A percentile compares a stretch with the other conserved stretches of the same genome.
phyloP scores from a whole-genome alignment of 768 basidiomycete species.

The Mycena galopus region DNA sequence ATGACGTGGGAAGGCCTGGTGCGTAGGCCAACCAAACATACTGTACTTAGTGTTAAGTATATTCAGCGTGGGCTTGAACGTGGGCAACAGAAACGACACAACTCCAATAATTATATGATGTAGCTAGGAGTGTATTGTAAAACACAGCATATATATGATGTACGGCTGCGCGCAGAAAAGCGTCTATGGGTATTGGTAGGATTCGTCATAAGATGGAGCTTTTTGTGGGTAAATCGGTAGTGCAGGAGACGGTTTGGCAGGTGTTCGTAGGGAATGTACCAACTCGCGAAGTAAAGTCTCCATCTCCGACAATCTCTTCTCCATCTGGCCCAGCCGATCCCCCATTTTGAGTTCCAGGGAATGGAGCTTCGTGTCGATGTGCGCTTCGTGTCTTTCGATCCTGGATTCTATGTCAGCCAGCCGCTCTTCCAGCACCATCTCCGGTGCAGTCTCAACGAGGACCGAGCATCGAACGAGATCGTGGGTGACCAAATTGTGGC shows the following conservation, averaged over 20 bases:
- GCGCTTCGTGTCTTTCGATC: slow-evolving; percentile 28
- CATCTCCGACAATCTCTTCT: slow-evolving; percentile 35
- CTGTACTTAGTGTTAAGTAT: too few relatives aligned
- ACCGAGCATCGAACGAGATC: slow-evolving; percentile 38
- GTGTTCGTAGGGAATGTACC: slow-evolving; percentile 11
- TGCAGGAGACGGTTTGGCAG: background rate
- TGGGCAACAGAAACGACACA: too few relatives aligned
- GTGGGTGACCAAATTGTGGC: slow-evolving; percentile 38
- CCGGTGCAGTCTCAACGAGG: slow-evolving; percentile 5
- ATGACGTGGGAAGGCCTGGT: too few relatives aligned
- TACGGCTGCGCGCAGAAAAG: too few relatives aligned
- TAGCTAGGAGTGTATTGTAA: too few relatives aligned
- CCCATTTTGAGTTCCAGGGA: slow-evolving; percentile 33
- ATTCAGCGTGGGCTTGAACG: too few relatives aligned
- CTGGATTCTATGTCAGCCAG: slow-evolving; percentile 35
- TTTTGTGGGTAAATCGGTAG: background rate
- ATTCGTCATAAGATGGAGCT: background rate
- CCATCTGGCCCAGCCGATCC: slow-evolving; percentile 32
- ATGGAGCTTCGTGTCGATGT: slow-evolving; percentile 27
- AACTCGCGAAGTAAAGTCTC: slow-evolving; percentile 34
- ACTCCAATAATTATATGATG: too few relatives aligned
- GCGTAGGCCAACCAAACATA: too few relatives aligned
- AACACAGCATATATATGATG: too few relatives aligned
- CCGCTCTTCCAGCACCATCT: slow-evolving; percentile 35
- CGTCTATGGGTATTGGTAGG: slow-evolving; percentile 13